phyloP scores from a whole-genome alignment of 2,329 filamentous ascomycete genomes.

The Trichoderma atrobrunneum region DNA sequence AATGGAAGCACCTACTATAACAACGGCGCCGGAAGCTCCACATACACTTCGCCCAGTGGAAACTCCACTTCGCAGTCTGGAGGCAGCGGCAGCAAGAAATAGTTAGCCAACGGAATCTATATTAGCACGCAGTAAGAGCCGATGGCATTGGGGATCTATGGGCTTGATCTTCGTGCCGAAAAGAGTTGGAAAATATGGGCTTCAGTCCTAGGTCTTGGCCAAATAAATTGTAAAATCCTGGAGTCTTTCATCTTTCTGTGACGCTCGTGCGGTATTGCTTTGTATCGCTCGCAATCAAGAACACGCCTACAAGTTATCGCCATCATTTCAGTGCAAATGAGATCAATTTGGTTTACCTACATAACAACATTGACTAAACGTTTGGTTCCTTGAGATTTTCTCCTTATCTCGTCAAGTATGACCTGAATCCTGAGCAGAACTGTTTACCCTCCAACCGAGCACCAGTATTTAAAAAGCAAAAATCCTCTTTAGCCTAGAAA shows the following conservation, averaged over 20 bases:
- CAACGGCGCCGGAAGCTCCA: slow-evolving; percentile 54
- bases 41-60: slow-evolving; percentile 58
- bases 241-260: neutral
- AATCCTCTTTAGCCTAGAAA: slow-evolving; percentile 8
- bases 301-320: neutral
- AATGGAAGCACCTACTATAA: slow-evolving; percentile 69
- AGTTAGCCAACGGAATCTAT: neutral
- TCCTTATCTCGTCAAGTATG: neutral
- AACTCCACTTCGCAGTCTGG: slow-evolving; percentile 5
- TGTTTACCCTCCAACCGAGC: neutral
- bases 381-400: neutral
- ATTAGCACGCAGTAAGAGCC: neutral
- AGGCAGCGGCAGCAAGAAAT: slow-evolving; percentile 17
- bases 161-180: neutral
- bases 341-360: neutral
- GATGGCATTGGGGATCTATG: no score
- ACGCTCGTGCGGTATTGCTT: neutral
- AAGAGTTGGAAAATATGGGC: neutral
- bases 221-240: neutral
- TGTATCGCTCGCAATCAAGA: neutral
- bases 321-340: neutral
- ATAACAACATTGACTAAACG: neutral
- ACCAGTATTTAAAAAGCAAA: slow-evolving; percentile 9
- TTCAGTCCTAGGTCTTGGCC: neutral
- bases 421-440: neutral